A percentile compares a stretch with the other conserved stretches of the same genome.
Conservation (phyloP, 495 filamentous ascomycete genomes). For the Aspergillus baeticus region DNA sequence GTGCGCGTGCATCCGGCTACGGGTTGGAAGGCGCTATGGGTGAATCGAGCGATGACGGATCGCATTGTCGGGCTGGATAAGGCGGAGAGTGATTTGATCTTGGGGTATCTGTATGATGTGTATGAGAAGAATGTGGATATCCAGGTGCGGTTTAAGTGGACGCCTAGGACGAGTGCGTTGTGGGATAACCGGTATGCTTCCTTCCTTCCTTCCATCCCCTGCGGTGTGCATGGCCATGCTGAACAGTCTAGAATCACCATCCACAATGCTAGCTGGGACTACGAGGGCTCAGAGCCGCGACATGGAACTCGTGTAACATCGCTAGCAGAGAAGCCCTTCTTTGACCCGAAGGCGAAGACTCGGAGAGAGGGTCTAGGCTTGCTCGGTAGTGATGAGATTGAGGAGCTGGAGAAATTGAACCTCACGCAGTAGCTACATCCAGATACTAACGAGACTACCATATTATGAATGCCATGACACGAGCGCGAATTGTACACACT, state of each 20-base stretch:
- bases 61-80: constrained; percentile 64
- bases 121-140: constrained; percentile 67
- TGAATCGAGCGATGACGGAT: constrained; percentile 65
- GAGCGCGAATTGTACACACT: too few relatives aligned
- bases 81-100: constrained; percentile 64
- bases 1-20: constrained; percentile 71
- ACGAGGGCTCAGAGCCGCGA: constrained; percentile 59
- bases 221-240: neutral
- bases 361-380: constrained; percentile 59
- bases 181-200: constrained; percentile 67
- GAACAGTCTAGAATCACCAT: constrained; percentile 56
- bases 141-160: constrained; percentile 67
- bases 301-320: constrained; percentile 65
- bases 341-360: constrained; percentile 57
- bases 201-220: neutral
- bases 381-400: constrained; percentile 29
- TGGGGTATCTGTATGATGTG: constrained; percentile 64
- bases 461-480: too few relatives aligned
- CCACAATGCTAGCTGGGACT: constrained; percentile 68
- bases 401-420: constrained; percentile 17
- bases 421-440: neutral
- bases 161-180: constrained; percentile 55
- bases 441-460: too few relatives aligned
- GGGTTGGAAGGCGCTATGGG: constrained; percentile 69
- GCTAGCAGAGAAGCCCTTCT: constrained; percentile 66